Base-by-base conservation (phyloP, 345 rosid genomes). In the Syzygium jambos region DNA sequence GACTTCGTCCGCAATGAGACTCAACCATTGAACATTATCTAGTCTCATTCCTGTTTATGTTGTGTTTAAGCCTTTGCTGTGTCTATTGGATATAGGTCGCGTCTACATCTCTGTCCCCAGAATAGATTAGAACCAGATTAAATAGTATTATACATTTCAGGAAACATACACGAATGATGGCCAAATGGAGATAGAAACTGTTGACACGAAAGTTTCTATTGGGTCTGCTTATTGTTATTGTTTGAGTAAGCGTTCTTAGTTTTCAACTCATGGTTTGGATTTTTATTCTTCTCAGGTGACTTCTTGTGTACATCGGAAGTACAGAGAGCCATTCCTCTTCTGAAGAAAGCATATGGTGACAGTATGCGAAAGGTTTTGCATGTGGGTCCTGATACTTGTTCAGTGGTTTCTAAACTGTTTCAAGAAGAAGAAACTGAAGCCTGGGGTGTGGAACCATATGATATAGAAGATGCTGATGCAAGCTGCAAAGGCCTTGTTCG, bases 371-470 rank as follows among this genome's bases (percentile, higher is more conserved):
- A 95, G 90, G 98, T 98, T 87, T 90, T 98, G 93, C 99, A 98
- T 51, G 93, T 98, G 43, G 99, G 99, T 63, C 99, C 99, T 68
- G 98, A 98, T 84, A 90, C 99, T 85, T 98, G 99, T 89, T 93
- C 98, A 14, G 95, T 95, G 88, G 98, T 96, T 87, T 95, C 98
- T 77, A 91, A 89, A 85, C 92, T 98, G 65, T 89, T 96, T 88
- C 95, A 96, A 92, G 98, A 95, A 93, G 96, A 95, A 86, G 98
- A 96, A 90, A 95, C 95, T 34, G 99, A 98, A 92, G 97, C 96
- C 22, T 96, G 99, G 99, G 99, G 99, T 52, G 93, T 96, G 49
- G 99, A 98, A 89, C 99, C 99, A 7, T 98, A 98, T 90, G 99
- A 96, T 89, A 91, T 95, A 41, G 99, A 98, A 89, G 99, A 98